Evolutionary conservation across 2,329 filamentous ascomycete species (phyloP).

Genomic region (Chaetomium olivaceum): DNA sequence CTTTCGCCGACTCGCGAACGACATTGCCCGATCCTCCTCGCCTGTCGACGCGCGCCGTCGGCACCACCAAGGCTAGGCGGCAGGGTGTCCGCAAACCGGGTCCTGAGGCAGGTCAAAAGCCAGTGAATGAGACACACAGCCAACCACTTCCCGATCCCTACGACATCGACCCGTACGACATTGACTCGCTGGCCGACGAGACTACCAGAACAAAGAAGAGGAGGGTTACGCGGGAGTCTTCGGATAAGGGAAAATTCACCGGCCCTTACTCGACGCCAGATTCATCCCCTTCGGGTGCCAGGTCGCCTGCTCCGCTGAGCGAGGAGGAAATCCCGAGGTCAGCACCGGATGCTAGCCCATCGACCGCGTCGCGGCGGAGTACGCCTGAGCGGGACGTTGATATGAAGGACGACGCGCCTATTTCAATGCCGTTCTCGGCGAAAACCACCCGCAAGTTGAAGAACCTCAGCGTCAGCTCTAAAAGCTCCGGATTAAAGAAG

Average conservation of each 20-base stretch:
- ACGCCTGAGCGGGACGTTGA: conserved; percentile 28
- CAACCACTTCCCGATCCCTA: conserved; percentile 28
- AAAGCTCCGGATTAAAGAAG: conserved; percentile 15
- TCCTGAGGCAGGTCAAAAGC: conserved; percentile 15
- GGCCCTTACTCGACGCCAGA: conserved; percentile 33
- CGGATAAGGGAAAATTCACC: conserved; percentile 23
- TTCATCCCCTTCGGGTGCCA: conserved; percentile 27
- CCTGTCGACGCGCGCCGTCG: conserved; percentile 6
- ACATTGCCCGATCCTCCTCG: conserved; percentile 27
- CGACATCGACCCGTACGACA: conserved; percentile 23
- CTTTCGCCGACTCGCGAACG: conserved; percentile 21
- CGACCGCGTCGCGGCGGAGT: conserved; percentile 7
- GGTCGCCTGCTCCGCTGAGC: conserved; percentile 13
- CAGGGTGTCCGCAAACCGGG: conserved; percentile 10
- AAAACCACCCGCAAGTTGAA: conserved; percentile 31
- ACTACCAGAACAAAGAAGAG: conserved; percentile 29
- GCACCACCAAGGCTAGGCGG: conserved; percentile 18
- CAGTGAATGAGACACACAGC: conserved; percentile 24
- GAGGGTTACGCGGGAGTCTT: conserved; percentile 27
- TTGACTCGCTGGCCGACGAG: conserved; percentile 25
- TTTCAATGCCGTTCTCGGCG: conserved; percentile 28
- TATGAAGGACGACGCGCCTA: conserved; percentile 24
- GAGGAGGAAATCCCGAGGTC: conserved; percentile 23
- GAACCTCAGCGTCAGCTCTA: conserved; percentile 29
- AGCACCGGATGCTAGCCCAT: conserved; percentile 12